These are phyloP conservation scores for Clitopilus passeckerianus DNA, from an alignment of 768 basidiomycete species.

Conservation along the genomic window DNA sequence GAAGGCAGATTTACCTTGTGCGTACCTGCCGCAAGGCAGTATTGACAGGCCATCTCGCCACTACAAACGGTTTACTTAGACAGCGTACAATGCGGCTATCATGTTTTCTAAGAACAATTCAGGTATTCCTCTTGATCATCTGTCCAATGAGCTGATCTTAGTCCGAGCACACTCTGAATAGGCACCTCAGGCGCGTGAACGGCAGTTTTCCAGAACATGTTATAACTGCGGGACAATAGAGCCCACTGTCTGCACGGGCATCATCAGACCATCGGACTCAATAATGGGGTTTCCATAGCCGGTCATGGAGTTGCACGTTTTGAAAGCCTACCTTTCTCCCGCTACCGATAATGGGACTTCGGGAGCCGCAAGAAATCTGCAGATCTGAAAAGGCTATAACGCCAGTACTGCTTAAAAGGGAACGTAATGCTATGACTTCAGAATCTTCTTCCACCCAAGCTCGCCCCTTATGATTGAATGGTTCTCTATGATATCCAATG, in stretches of 20 bases:
- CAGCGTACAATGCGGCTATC: background rate
- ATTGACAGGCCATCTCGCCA: background rate
- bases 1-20: background rate
- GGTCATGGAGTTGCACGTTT: background rate
- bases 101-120: background rate
- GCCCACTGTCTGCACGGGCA: background rate
- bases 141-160: background rate
- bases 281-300: background rate
- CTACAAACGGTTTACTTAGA: background rate
- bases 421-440: background rate
- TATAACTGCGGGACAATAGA: background rate
- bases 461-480: background rate
- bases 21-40: background rate
- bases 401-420: background rate
- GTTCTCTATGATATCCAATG: conserved; percentile 5
- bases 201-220: background rate
- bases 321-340: background rate
- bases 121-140: background rate
- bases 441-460: background rate
- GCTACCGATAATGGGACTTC: background rate
- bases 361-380: background rate
- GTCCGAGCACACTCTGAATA: background rate
- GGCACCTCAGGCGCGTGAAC: background rate
- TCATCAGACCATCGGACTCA: background rate
- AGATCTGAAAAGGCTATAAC: background rate